Evolutionary conservation across 768 basidiomycete species (phyloP).

Genomic region (Polyporus arcularius): DNA sequence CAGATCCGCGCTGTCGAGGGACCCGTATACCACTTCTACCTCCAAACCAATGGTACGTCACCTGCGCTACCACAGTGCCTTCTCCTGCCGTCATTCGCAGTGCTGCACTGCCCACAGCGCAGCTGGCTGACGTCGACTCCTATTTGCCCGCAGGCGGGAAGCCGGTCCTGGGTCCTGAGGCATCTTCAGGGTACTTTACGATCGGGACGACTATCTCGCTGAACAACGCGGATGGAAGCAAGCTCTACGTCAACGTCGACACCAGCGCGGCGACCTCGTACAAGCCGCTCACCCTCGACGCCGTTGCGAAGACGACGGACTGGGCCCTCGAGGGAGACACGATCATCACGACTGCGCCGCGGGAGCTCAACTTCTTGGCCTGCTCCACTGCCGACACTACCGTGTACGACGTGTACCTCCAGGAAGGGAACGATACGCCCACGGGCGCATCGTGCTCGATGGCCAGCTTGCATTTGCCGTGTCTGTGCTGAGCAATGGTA

Average conservation of each 20-base stretch:
- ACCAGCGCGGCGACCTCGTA: constrained; percentile 46
- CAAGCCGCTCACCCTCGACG: constrained; percentile 46
- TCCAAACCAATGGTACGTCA: constrained; percentile 47
- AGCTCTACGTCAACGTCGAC: constrained; percentile 52
- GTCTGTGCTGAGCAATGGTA: constrained; percentile 29
- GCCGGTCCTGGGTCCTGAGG: constrained; percentile 53
- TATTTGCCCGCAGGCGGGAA: constrained; percentile 38
- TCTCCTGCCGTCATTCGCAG: background rate
- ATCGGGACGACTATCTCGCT: constrained; percentile 49
- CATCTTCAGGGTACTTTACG: constrained; percentile 51
- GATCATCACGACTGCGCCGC: constrained; percentile 53
- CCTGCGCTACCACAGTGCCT: background rate
- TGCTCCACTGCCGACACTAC: constrained; percentile 44
- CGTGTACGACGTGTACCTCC: constrained; percentile 50
- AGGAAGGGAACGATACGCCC: constrained; percentile 52
- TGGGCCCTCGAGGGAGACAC: constrained; percentile 64
- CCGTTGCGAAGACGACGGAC: constrained; percentile 49
- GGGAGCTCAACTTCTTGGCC: constrained; percentile 57
- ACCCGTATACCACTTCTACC: constrained; percentile 59
- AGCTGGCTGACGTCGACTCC: background rate
- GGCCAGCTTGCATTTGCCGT: constrained; percentile 34
- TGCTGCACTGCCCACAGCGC: background rate
- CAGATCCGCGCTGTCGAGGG: constrained; percentile 55
- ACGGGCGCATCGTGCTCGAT: constrained; percentile 28
- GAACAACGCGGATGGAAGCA: constrained; percentile 41